Evolutionary conservation across 306 rosid genomes (phyloP).

Genomic region (Cicer bijugum): DNA sequence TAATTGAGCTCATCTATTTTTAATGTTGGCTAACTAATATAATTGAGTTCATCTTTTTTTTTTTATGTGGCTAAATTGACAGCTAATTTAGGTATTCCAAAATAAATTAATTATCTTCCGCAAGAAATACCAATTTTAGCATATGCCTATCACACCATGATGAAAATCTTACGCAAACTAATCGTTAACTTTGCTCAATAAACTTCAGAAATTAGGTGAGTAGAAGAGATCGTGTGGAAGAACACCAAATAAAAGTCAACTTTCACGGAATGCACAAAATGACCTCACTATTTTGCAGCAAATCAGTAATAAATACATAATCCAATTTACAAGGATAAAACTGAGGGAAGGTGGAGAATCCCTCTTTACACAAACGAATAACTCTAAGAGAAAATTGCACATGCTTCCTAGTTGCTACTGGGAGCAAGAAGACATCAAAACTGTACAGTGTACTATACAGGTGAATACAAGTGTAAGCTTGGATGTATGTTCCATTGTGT

Average conservation of each 20-base stretch:
- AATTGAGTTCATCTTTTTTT: too few relatives aligned
- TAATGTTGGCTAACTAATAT: too few relatives aligned
- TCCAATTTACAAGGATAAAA: slow-evolving; percentile 56
- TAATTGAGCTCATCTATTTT: too few relatives aligned
- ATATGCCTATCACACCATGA: too few relatives aligned
- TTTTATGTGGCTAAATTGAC: too few relatives aligned
- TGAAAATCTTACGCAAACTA: too few relatives aligned
- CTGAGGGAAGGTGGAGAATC: slow-evolving; percentile 26
- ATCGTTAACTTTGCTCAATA: background rate
- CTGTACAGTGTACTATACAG: slow-evolving; percentile 88
- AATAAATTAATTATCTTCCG: too few relatives aligned
- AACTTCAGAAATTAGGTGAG: background rate
- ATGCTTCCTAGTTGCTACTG: slow-evolving; percentile 48
- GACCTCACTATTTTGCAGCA: slow-evolving; percentile 45
- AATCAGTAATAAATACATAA: slow-evolving; percentile 47
- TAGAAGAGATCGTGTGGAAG: background rate
- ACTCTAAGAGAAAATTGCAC: slow-evolving; percentile 46
- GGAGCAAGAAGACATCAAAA: slow-evolving; percentile 49
- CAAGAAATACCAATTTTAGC: too few relatives aligned
- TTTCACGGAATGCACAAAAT: slow-evolving; percentile 46
- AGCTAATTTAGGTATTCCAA: too few relatives aligned
- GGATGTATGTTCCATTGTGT: slow-evolving; percentile 35
- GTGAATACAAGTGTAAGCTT: slow-evolving; percentile 42
- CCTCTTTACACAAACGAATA: slow-evolving; percentile 53
- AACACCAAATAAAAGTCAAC: slow-evolving; percentile 2